Conservation (phyloP, 495 filamentous ascomycete genomes). For the Gamarada debralockiae region DNA sequence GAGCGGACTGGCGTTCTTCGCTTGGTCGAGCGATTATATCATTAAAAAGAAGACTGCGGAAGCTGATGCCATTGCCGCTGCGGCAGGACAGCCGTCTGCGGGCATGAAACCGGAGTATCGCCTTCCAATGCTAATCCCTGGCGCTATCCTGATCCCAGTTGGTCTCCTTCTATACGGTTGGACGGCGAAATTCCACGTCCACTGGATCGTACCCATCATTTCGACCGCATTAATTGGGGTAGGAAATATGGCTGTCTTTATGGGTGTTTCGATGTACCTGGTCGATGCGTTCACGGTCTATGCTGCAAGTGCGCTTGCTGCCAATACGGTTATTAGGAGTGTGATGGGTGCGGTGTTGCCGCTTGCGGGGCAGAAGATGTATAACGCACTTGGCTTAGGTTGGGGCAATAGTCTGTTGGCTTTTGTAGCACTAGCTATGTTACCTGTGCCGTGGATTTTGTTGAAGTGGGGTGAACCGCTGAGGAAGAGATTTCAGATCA, state of each 20-base stretch:
- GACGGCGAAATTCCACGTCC: slow-evolving; percentile 54
- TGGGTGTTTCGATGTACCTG: slow-evolving; percentile 68
- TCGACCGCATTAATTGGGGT: neutral
- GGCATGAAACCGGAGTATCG: slow-evolving; percentile 37
- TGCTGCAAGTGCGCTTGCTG: slow-evolving; percentile 69
- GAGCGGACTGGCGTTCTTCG: slow-evolving; percentile 28
- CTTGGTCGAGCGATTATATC: neutral
- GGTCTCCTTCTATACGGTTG: slow-evolving; percentile 72
- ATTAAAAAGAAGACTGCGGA: neutral
- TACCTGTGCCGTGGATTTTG: slow-evolving; percentile 46
- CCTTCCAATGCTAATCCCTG: slow-evolving; percentile 37
- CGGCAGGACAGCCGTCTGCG: slow-evolving; percentile 20
- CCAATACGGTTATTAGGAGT: slow-evolving; percentile 60
- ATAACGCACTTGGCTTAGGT: slow-evolving; percentile 50
- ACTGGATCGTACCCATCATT: slow-evolving; percentile 69
- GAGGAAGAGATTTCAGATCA: too few species aligned
- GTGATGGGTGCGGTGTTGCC: slow-evolving; percentile 58
- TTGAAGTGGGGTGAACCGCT: slow-evolving; percentile 7
- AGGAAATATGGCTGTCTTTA: slow-evolving; percentile 57
- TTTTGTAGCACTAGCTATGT: slow-evolving; percentile 55
- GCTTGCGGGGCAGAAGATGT: slow-evolving; percentile 58
- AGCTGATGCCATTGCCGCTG: neutral
- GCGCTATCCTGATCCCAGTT: slow-evolving; percentile 52
- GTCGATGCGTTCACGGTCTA: slow-evolving; percentile 71
- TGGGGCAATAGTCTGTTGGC: slow-evolving; percentile 56